Evolutionary conservation across 305 asterid species (phyloP).

Genomic region (Solanum chacoense): DNA sequence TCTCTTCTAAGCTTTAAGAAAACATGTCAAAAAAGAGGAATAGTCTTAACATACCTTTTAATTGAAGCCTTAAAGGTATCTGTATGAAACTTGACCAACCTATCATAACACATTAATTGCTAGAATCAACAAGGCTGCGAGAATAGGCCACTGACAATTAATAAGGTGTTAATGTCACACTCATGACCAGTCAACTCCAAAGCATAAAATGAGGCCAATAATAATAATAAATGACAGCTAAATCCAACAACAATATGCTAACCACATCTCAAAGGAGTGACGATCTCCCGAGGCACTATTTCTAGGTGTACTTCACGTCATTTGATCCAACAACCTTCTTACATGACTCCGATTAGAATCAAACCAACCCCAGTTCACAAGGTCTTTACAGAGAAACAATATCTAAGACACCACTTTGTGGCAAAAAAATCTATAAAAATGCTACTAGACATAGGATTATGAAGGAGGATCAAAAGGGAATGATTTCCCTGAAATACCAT

Average conservation of each 20-base stretch:
- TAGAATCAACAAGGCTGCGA: not conserved
- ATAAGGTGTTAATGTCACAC: not conserved
- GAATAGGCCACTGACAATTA: not conserved
- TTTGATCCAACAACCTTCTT: not conserved
- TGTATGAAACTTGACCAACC: not conserved
- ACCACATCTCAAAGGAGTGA: not conserved
- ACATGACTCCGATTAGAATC: not conserved
- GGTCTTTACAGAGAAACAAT: not conserved
- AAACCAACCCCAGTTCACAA: not conserved
- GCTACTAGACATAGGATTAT: too few species aligned
- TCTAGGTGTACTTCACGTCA: not conserved
- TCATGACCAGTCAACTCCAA: not conserved
- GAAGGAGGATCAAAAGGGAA: too few species aligned
- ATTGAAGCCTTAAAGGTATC: not conserved
- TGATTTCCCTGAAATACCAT: too few species aligned
- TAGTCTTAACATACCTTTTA: not conserved
- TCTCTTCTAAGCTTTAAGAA: not conserved
- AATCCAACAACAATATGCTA: not conserved
- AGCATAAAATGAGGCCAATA: not conserved
- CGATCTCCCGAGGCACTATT: not conserved
- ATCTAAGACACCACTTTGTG: not conserved
- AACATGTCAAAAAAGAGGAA: not conserved
- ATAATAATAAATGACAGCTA: not conserved
- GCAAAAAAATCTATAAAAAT: not conserved
- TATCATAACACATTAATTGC: not conserved